Conservation (phyloP, 2,329 filamentous ascomycete genomes). For the Clarireedia hainanense region DNA sequence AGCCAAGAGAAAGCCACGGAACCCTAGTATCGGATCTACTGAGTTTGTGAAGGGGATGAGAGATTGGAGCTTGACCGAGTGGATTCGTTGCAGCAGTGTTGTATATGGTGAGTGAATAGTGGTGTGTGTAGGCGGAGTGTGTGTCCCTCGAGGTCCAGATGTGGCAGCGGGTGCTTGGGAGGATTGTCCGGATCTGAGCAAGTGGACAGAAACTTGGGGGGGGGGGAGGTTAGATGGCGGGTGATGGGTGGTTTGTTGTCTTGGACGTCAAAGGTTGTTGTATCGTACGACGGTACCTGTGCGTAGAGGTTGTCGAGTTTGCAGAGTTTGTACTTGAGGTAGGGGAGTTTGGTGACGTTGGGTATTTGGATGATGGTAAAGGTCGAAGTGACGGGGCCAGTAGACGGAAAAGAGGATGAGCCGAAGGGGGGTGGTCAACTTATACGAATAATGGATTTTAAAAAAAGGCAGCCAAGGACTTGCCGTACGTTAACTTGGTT, state of each 20-base stretch:
- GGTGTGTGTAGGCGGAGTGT: no score
- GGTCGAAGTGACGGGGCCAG: slow-evolving; percentile 14
- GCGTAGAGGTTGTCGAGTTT: background rate
- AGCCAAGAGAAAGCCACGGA: no score
- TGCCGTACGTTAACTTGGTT: background rate
- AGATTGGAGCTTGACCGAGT: no score
- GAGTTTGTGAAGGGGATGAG: no score
- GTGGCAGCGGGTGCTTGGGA: no score
- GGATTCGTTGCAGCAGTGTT: no score
- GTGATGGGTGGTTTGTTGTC: background rate
- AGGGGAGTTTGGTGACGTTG: background rate
- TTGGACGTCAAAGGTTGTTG: background rate
- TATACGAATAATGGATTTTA: slow-evolving; percentile 11
- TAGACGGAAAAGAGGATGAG: slow-evolving; percentile 19
- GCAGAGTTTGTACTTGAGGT: background rate
- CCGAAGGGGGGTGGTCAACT: slow-evolving; percentile 18
- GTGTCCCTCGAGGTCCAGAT: no score
- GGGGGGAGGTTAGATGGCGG: no score
- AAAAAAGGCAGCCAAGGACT: background rate
- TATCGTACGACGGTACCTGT: background rate
- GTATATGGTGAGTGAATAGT: no score
- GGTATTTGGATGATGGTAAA: background rate
- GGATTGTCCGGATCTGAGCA: no score
- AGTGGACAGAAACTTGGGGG: no score
- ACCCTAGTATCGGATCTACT: no score